These are phyloP conservation scores for Paracorniculantispora psalliotae DNA, from an alignment of 2,329 filamentous ascomycete genomes.

Conservation along the genomic window DNA sequence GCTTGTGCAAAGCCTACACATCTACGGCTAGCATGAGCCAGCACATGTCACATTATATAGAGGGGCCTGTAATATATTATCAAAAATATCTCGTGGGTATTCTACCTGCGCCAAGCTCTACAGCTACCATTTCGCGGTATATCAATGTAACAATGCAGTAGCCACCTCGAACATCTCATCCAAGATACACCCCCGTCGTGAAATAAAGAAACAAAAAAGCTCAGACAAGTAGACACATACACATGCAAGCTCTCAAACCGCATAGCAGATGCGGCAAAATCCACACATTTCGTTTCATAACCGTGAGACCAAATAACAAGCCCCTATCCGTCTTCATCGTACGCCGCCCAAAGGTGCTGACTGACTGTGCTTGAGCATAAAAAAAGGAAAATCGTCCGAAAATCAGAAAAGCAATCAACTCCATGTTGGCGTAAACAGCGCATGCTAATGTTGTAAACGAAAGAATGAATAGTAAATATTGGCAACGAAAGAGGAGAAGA, in stretches of 20 bases:
- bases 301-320: neutral
- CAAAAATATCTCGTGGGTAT: slow-evolving; percentile 10
- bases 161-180: neutral
- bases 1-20: neutral
- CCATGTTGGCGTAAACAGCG: slow-evolving; percentile 2
- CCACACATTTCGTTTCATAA: neutral
- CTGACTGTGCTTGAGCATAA: neutral
- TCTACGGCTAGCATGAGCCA: neutral
- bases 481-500: neutral
- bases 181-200: neutral
- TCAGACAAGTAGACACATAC: neutral
- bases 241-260: neutral
- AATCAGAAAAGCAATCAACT: neutral
- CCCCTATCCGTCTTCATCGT: neutral
- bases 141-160: neutral
- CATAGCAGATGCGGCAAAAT: neutral
- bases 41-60: slow-evolving; percentile 7
- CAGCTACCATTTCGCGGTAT: neutral
- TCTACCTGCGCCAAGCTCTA: slow-evolving; percentile 2
- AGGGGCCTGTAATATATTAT: slow-evolving; percentile 2
- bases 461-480: neutral
- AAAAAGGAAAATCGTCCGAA: neutral
- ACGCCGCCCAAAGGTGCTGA: neutral
- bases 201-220: neutral
- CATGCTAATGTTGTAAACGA: slow-evolving; percentile 11